Percentiles rank a stretch among this genome's conserved stretches.
phyloP scores from a whole-genome alignment of 2,329 filamentous ascomycete species.

The Fonsecaea nubica region DNA sequence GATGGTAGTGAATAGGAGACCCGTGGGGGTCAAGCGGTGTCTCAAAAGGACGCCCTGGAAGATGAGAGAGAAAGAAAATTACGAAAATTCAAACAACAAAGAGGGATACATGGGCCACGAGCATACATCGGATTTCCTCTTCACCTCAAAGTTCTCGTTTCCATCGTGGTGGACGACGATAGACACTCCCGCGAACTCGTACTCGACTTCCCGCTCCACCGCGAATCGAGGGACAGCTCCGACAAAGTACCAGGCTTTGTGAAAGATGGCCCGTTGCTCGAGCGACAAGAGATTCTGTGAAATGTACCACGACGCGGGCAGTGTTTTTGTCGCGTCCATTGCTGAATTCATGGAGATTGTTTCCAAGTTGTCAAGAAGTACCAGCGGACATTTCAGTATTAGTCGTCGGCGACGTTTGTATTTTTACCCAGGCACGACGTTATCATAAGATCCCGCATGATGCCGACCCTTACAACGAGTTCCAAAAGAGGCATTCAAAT shows the following conservation, averaged over 20 bases:
- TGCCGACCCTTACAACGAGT: constrained; percentile 1
- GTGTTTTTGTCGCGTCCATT: constrained; percentile 44
- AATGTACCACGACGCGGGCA: constrained; percentile 62
- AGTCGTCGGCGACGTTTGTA: neutral
- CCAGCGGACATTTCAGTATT: neutral
- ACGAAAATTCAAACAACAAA: neutral
- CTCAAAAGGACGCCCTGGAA: constrained; percentile 45
- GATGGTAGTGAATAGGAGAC: constrained; percentile 61
- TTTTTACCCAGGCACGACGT: neutral
- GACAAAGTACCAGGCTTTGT: constrained; percentile 61
- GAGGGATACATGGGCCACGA: neutral
- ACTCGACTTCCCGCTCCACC: constrained; percentile 52
- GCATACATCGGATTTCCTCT: constrained; percentile 35
- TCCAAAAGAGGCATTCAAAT: constrained; percentile 34
- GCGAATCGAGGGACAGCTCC: constrained; percentile 60
- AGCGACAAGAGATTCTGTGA: constrained; percentile 58
- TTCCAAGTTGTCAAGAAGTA: too few species aligned
- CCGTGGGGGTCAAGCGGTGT: constrained; percentile 57
- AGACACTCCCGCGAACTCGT: constrained; percentile 54
- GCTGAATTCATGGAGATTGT: neutral
- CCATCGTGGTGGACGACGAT: constrained; percentile 30
- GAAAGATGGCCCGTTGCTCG: constrained; percentile 58
- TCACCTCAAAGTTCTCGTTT: constrained; percentile 35
- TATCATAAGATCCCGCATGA: constrained; percentile 7
- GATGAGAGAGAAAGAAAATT: neutral